phyloP scores from a whole-genome alignment of 371 early-diverging fungal species.

The Apophysomyces sp. region DNA sequence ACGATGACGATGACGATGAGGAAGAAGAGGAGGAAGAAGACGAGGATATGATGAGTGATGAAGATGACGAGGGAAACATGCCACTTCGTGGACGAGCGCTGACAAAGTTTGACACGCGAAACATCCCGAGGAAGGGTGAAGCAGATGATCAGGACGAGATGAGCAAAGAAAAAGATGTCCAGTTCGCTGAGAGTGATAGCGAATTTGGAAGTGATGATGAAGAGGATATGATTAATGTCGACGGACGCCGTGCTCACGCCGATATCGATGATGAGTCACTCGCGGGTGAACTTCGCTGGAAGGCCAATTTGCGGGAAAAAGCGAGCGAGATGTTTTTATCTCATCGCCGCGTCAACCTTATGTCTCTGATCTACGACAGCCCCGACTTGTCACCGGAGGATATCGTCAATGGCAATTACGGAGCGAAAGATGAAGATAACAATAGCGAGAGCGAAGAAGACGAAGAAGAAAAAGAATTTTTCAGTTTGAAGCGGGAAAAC shows the following conservation, averaged over 20 bases:
- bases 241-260: slow-evolving; percentile 31
- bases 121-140: slow-evolving; percentile 48
- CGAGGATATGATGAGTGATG: slow-evolving; percentile 13
- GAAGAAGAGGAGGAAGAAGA: slow-evolving; percentile 35
- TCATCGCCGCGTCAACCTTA: slow-evolving; percentile 72
- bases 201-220: slow-evolving; percentile 57
- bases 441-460: slow-evolving; percentile 34
- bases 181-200: slow-evolving; percentile 76
- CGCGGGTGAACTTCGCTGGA: slow-evolving; percentile 73
- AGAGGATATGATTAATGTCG: slow-evolving; percentile 43
- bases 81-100: slow-evolving; percentile 47
- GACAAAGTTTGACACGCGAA: slow-evolving; percentile 48
- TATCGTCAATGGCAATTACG: slow-evolving; percentile 47
- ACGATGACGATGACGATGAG: slow-evolving; percentile 43
- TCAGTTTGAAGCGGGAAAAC: slow-evolving; percentile 58
- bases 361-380: slow-evolving; percentile 82
- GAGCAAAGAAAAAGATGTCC: slow-evolving; percentile 51
- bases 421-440: slow-evolving; percentile 25
- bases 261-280: slow-evolving; percentile 37
- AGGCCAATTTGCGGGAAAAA: slow-evolving; percentile 68
- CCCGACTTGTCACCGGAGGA: slow-evolving; percentile 56
- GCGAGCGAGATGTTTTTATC: slow-evolving; percentile 63
- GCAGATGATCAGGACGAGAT: slow-evolving; percentile 40
- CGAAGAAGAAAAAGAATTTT: slow-evolving; percentile 64
- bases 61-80: slow-evolving; percentile 34